Conservation (phyloP, 1,284 basidiomycete genomes). For the Moesziomyces sp. region DNA sequence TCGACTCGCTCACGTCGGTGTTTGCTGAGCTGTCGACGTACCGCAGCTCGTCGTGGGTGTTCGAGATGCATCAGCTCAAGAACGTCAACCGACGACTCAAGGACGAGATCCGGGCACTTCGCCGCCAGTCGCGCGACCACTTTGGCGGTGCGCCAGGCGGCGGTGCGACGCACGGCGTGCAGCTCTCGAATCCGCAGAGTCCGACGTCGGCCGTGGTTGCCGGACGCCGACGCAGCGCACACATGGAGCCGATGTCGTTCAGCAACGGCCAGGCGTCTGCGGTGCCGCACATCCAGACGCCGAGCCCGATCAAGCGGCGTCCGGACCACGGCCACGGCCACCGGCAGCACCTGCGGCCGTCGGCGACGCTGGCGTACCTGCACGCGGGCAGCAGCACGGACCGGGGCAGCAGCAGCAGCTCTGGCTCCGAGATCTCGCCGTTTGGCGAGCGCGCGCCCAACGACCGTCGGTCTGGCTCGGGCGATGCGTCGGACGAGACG, state of each 20-base stretch:
- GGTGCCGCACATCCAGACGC: conserved; percentile 29
- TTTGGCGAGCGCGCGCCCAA: conserved; percentile 27
- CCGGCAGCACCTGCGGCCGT: conserved; percentile 47
- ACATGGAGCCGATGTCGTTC: conserved; percentile 9
- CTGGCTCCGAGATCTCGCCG: conserved; percentile 35
- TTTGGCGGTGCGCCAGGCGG: conserved; percentile 13
- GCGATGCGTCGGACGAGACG: conserved; percentile 49
- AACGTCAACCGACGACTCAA: conserved; percentile 59
- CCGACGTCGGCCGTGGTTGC: conserved; percentile 2
- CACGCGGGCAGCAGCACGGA: conserved; percentile 39
- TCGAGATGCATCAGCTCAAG: conserved; percentile 64
- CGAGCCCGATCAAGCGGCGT: conserved; percentile 46
- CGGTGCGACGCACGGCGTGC: conserved; percentile 10
- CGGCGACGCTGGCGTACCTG: conserved; percentile 30
- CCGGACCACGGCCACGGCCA: conserved; percentile 52
- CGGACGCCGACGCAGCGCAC: conserved; percentile 22
- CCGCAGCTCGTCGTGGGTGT: conserved; percentile 57
- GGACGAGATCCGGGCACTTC: conserved; percentile 56
- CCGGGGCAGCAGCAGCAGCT: conserved; percentile 40
- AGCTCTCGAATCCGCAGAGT: conserved; percentile 30
- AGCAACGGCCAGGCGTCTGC: conserved; percentile 3
- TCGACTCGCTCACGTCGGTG: conserved; percentile 51
- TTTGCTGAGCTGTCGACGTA: conserved; percentile 61
- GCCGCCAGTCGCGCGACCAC: conserved; percentile 42
- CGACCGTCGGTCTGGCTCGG: conserved; percentile 37